Evolutionary conservation across 495 filamentous ascomycete genomes (phyloP).

Genomic region (Sporormia fimetaria): DNA sequence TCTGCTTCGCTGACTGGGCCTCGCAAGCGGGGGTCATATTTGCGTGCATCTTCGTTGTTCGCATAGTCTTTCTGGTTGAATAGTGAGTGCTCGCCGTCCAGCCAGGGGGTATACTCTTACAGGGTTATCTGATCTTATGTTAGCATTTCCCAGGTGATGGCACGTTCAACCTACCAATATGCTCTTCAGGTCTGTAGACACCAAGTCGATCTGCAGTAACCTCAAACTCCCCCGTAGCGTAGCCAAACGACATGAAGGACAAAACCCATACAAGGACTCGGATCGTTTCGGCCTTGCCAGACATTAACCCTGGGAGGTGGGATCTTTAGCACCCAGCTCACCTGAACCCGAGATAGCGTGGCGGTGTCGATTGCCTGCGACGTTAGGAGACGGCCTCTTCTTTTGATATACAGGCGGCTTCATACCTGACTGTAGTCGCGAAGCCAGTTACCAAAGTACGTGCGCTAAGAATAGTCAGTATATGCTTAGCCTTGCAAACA

Average conservation of each 20-base stretch:
- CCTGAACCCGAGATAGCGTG: conserved; percentile 72
- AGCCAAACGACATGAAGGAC: conserved; percentile 86
- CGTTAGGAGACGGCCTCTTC: background rate
- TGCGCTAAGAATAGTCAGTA: conserved; percentile 38
- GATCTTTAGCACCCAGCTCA: background rate
- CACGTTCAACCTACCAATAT: conserved; percentile 65
- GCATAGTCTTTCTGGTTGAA: conserved; percentile 58
- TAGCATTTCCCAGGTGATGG: background rate
- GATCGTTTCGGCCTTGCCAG: conserved; percentile 59
- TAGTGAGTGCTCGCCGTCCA: no score
- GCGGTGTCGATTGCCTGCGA: conserved; percentile 88
- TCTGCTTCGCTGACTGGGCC: conserved; percentile 62
- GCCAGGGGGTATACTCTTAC: conserved; percentile 1
- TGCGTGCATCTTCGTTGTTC: conserved; percentile 73
- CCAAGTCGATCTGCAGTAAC: conserved; percentile 86
- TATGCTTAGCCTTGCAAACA: background rate
- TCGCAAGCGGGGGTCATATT: conserved; percentile 73
- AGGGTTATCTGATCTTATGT: conserved; percentile 9
- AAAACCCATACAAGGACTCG: conserved; percentile 83
- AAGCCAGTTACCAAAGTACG: conserved; percentile 69
- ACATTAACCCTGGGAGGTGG: conserved; percentile 6
- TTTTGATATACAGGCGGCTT: background rate
- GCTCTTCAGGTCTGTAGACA: conserved; percentile 88
- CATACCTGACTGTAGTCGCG: conserved; percentile 35
- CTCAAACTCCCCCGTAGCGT: conserved; percentile 94